Percentiles rank a stretch among this genome's conserved stretches.
Evolutionary conservation across 805 yeast genomes (phyloP).

Genomic region (Candida succiphila): DNA sequence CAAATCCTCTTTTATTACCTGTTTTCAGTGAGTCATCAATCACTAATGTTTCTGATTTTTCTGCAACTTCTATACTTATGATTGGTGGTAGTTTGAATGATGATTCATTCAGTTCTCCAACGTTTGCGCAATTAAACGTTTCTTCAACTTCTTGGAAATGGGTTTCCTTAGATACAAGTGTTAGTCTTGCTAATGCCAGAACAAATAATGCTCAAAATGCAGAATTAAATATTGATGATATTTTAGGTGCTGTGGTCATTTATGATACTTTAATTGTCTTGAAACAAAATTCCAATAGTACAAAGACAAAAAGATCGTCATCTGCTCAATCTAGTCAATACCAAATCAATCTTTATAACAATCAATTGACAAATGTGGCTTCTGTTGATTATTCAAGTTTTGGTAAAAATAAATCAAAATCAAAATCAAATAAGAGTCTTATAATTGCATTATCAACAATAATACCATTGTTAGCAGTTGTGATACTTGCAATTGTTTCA

Average conservation of each 20-base stretch:
- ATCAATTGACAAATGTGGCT: conserved; percentile 24
- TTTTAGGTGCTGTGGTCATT: conserved; percentile 41
- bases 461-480: conserved; percentile 29
- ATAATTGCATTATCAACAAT: conserved; percentile 38
- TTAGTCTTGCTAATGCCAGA: conserved; percentile 13
- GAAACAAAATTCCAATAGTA: conserved; percentile 9
- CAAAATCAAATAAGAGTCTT: conserved; percentile 15
- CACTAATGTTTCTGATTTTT: conserved; percentile 17
- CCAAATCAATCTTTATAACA: conserved; percentile 30
- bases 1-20: conserved; percentile 44
- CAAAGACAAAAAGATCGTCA: conserved; percentile 11
- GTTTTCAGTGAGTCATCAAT: conserved; percentile 25
- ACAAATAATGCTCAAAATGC: conserved; percentile 9
- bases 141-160: conserved; percentile 33
- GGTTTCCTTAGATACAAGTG: conserved; percentile 21
- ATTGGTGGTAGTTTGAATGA: conserved; percentile 49
- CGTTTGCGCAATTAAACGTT: conserved; percentile 28
- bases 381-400: conserved; percentile 21
- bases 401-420: conserved; percentile 3
- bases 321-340: conserved; percentile 13
- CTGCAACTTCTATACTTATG: conserved; percentile 34
- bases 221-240: conserved; percentile 16
- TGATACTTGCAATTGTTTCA: conserved; percentile 21
- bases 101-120: conserved; percentile 28
- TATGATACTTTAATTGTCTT: conserved; percentile 41